Base-by-base conservation (phyloP, 2,329 filamentous ascomycete genomes). In the Akanthomyces uredinophilus region DNA sequence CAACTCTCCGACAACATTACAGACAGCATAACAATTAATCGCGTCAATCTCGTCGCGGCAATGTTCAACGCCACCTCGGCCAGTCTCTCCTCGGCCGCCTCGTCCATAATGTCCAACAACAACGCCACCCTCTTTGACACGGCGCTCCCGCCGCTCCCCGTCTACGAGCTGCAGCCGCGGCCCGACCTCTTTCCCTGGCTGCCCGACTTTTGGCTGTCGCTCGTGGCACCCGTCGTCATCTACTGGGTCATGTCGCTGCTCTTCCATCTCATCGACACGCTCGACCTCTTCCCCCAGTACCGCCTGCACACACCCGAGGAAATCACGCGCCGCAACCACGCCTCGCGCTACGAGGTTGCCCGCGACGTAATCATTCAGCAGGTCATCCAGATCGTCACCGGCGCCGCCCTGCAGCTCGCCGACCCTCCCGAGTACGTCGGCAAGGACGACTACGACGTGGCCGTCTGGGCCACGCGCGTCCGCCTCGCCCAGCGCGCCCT, bases 291-390 rank as follows among this genome's bases (percentile, higher is more conserved):
- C 74, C 88, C 93, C 20, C 86, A 96, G 70, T 97, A 98, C 77
- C 89, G 95, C 65, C 82, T 99, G 47, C 95, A 99, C 77, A 98
- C 95, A 0, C 95, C 95, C 16, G 92, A 92, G 58, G 94, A 98
- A 76, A 89, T 98, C 65, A 74, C 87, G 41, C 91, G 91, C 75
- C 86, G 93, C 69, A 97, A 97, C 76, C 91, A 91, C 71, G 94
- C 92, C 59, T 85, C 90, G 52, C 86, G 92, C 65, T 91, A 85
- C 77, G 89, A 97, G 70, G 92, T 96, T 4, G 86, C 94, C 65
- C 88, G 91, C 73, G 94, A 98, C 79, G 94, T 98, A 68, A 78
- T 98, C 61, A 73, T 98, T 63, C 94, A 99, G 77, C 95, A 99
- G 73, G 74, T 94, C 64, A 90, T 99, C 54, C 95, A 99, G 79